Evolutionary conservation across 2,329 filamentous ascomycete species (phyloP), one percentile per base, ranked within the genome.

Genomic region (Colletotrichum sp.): DNA sequence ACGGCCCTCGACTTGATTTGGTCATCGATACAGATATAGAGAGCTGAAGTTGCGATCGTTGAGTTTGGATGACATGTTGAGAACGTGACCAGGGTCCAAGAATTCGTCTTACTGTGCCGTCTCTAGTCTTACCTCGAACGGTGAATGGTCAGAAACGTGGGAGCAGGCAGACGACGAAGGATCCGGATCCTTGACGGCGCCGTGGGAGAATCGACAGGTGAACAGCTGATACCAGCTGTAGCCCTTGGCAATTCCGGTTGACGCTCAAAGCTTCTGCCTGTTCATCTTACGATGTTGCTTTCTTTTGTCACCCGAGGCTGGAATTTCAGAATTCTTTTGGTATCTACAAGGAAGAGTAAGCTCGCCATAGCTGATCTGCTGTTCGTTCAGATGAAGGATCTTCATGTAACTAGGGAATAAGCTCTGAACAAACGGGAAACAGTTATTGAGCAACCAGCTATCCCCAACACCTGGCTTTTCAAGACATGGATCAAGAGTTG

Each of bases 381-480:
- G 12, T 21, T 21, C 3, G n/a, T 52, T 13, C 0, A 7, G 10
- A 13, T 52, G 10, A 10, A 44, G 39, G 9, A 10, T 0, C 6
- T n/a, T 6, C 16, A 10, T 21, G n/a, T 21, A 4, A 49, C 1
- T 12, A 13, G n/a, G 1, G 2, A 0, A 2, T 13, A 8, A 13
- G 44, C 10, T 21, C 0, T 4, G 4, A 52, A 3, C 4, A 8
- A 4, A 21, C 44, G n/a, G 10, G 5, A 12, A 49, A 49, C 12
- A 13, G n/a, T 52, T 21, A 0, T 13, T 52, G n/a, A 13, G n/a
- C n/a, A 21, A 13, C 0, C n/a, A 24, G n/a, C n/a, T 21, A 21
- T 49, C 18, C 39, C 18, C 18, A n/a, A 21, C 9, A 12, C 2
- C 2, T 21, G 44, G n/a, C 6, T 13, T 52, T 7, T 15, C 10